Conservation (phyloP, 1,284 basidiomycete species). For the Boletus calvinii region DNA sequence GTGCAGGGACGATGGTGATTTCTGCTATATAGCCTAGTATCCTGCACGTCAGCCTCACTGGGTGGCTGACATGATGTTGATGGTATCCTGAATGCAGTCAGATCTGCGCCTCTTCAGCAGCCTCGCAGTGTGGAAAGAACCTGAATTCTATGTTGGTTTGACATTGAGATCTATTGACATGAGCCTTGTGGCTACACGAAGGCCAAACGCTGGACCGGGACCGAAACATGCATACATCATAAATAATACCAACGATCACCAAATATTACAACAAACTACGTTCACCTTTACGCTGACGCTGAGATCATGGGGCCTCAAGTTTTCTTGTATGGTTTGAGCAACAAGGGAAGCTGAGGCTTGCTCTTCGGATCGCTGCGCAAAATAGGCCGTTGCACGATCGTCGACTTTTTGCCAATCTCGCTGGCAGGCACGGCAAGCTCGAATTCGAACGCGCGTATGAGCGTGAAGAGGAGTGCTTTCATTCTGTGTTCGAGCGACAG, state of each 20-base stretch:
- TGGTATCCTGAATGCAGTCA: neutral
- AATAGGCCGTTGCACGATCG: constrained; percentile 42
- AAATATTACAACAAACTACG: too few relatives aligned
- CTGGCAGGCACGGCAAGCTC: constrained; percentile 45
- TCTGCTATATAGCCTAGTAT: neutral
- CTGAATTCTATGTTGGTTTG: neutral
- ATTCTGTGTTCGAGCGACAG: constrained; percentile 37
- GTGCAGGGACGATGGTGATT: neutral
- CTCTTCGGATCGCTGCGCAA: constrained; percentile 23
- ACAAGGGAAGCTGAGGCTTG: constrained; percentile 20
- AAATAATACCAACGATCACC: too few relatives aligned
- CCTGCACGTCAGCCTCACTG: constrained; percentile 17
- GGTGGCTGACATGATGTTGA: constrained; percentile 9
- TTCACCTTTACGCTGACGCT: neutral
- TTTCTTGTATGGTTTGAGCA: constrained; percentile 15
- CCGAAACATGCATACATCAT: neutral
- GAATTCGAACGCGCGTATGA: constrained; percentile 57
- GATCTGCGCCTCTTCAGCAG: neutral
- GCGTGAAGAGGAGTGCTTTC: constrained; percentile 57
- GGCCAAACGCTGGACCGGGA: too few relatives aligned
- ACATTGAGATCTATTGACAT: neutral
- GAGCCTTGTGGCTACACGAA: too few relatives aligned
- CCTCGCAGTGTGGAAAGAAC: neutral
- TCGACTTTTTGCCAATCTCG: constrained; percentile 40
- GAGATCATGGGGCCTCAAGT: neutral